Evolutionary conservation across 2,329 filamentous ascomycete genomes (phyloP), one percentile per base, ranked within the genome.

Genomic region (Fusarium coicis): DNA sequence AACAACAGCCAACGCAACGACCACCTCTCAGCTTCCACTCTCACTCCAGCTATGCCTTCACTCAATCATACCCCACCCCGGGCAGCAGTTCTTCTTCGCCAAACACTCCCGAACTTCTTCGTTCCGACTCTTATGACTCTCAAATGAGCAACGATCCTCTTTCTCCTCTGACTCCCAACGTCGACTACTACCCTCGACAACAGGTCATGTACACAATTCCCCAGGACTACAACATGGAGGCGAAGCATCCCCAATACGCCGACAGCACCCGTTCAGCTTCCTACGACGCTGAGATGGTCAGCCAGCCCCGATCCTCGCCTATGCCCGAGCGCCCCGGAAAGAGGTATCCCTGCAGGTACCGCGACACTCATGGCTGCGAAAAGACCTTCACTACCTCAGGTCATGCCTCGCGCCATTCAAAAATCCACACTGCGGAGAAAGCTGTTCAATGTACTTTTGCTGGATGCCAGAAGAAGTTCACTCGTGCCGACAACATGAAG

Each of bases 341-440:
- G 89, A 88, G 91, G 65, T 94, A 93, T 76, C 92, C 92, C 4
- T 95, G 93, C 80, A 91, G 92, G 30, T 92, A 92, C 79, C 89
- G 91, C 39, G 92, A 94, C 71, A 88, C 87, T 57, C 92, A 90
- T 75, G 88, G 90, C 44, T 96, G 93, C 84, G 89, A 89, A 77
- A 93, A 94, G 84, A 93, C 90, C 16, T 96, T 96, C 80, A 95
- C 93, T 66, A 96, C 93, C 6, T 95, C 93, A 0, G 93, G 93
- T 47, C 93, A 96, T 77, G 93, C 93, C n/a, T 94, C 93, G 47
- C 91, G 93, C 44, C 93, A 96, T 80, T 93, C 93, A 67, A 95
- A 95, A 82, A 95, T 94, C 78, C 93, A 96, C 84, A 94, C 92
- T 3, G 92, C 92, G 54, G 93, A 94, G 82, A 95, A 95, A 84